A percentile compares a stretch with the other conserved stretches of the same genome.
Evolutionary conservation across 2,329 filamentous ascomycete species (phyloP).

Genomic region (Neonectria hederae): DNA sequence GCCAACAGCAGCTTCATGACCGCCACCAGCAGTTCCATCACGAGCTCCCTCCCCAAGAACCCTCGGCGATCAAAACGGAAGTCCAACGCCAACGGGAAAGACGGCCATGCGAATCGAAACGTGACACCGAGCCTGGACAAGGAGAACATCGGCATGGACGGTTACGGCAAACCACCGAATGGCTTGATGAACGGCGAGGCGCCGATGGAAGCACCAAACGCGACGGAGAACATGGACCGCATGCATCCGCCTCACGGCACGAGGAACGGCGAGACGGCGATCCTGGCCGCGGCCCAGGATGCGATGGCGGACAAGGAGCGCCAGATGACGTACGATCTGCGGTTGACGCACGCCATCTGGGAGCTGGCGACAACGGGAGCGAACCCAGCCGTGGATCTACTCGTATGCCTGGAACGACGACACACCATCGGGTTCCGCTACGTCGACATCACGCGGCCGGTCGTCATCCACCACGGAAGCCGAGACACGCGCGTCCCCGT

Average conservation of each 20-base stretch:
- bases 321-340: conserved; percentile 79
- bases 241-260: conserved; percentile 48
- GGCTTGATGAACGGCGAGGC: conserved; percentile 35
- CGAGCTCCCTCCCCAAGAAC: conserved; percentile 77
- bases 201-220: conserved; percentile 39
- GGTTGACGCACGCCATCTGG: conserved; percentile 94
- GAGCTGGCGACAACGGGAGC: conserved; percentile 88
- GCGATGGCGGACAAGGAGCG: conserved; percentile 76
- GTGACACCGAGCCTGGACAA: conserved; percentile 56
- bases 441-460: conserved; percentile 89
- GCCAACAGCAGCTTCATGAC: conserved; percentile 97
- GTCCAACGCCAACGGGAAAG: conserved; percentile 53
- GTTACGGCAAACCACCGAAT: conserved; percentile 39
- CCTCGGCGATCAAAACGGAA: conserved; percentile 70
- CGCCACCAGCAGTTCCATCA: conserved; percentile 86
- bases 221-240: conserved; percentile 61
- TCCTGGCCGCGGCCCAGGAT: conserved; percentile 64
- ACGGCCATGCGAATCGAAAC: conserved; percentile 51
- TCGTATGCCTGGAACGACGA: conserved; percentile 90
- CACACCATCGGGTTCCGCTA: conserved; percentile 96
- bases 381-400: conserved; percentile 91
- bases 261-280: conserved; percentile 39
- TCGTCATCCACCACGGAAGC: conserved; percentile 94
- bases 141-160: conserved; percentile 54
- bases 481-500: conserved; percentile 91